A percentile compares a stretch with the other conserved stretches of the same genome.
Evolutionary conservation across 306 rosid genomes (phyloP).

Genomic region (Spatholobus suberectus): DNA sequence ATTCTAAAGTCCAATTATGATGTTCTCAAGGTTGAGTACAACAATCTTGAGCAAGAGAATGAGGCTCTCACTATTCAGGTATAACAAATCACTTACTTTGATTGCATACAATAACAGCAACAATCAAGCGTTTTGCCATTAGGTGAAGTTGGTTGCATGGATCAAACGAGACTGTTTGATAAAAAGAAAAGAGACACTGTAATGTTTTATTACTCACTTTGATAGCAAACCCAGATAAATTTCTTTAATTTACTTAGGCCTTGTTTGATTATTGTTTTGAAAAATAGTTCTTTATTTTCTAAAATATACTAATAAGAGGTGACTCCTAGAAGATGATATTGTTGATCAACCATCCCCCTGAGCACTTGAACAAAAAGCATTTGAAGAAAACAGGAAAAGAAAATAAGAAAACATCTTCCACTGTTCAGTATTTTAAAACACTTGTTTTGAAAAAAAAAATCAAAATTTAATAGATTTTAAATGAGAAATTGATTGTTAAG

Average conservation of each 20-base stretch:
- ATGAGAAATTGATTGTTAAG: background rate
- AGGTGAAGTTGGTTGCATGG: background rate
- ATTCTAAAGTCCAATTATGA: conserved; percentile 66
- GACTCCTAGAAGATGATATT: background rate
- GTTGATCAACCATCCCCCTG: too few species aligned
- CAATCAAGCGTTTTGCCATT: background rate
- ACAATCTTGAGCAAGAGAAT: conserved; percentile 60
- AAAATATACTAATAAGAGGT: background rate
- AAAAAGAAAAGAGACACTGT: too few species aligned
- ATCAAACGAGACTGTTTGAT: too few species aligned
- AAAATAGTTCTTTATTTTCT: too few species aligned
- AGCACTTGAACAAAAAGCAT: too few species aligned
- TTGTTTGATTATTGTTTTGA: too few species aligned
- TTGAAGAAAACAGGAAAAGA: background rate
- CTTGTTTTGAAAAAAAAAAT: background rate
- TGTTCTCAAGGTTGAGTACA: conserved; percentile 55
- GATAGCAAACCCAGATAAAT: background rate
- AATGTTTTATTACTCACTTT: background rate
- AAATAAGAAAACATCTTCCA: background rate
- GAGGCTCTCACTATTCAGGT: conserved; percentile 58
- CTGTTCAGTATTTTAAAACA: background rate
- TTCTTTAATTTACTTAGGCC: background rate
- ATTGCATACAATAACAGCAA: background rate
- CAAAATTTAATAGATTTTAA: too few species aligned
- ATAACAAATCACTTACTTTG: background rate